Base-by-base conservation (phyloP, 169 alveolate species). In the Cryptosporidium ryanae region DNA sequence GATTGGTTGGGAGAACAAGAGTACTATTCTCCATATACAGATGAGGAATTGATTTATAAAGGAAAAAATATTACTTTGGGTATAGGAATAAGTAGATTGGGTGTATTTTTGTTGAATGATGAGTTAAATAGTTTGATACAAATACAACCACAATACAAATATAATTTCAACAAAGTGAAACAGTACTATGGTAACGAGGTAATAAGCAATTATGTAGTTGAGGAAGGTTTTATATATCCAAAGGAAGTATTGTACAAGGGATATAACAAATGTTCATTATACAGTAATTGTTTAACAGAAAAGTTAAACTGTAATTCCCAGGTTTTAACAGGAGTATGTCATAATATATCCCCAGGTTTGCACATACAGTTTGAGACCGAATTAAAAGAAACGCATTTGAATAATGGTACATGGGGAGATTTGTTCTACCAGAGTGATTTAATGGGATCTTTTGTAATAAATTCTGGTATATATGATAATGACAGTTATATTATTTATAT, bases 91-190 rank as follows among this genome's bases (percentile, higher is more conserved):
- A 76, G 71, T n/a, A 55, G 76, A 32, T 32, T 59, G 29, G 87
- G 87, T 18, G 29, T 76, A 2, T 76, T 43, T 34, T 29, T 76
- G 1, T 2, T 76, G 23, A 76, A 76, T 44, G 21, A 44, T 17
- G 34, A 38, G 18, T 18, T 21, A 10, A 49, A 76, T 21, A 52
- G 55, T 27, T 44, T 76, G 3, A 57, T 76, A 3, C 82, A 66
- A 48, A 52, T 68, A n/a, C 83, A 68, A 38, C 83, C 83, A 29
- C 83, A 68, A 38, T 68, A 68, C 55, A 65, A 68, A 21, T 68
- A 68, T 21, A 49, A 66, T 17, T 68, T 52, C 34, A 68, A 68
- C 52, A 29, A 55, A 17, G 67, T 68, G 18, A 68, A 55, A 38
- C 83, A 68, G 23, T 15, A 27, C 2, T 68, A 68, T 49, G 17